These are phyloP conservation scores for Orbilia javanica DNA, from an alignment of 2,329 filamentous ascomycete species.

Conservation along the genomic window DNA sequence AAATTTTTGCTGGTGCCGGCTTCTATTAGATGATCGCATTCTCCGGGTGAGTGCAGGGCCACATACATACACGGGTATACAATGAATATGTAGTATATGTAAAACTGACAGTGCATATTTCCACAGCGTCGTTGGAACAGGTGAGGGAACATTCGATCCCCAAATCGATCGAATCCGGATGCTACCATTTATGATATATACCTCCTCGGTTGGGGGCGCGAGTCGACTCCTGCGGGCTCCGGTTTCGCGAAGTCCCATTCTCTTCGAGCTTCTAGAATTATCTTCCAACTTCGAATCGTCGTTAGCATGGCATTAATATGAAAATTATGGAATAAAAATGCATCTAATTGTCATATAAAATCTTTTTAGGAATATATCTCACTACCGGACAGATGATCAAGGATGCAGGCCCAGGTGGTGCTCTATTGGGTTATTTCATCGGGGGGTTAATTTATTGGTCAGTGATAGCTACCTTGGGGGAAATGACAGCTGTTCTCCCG, in stretches of 20 bases:
- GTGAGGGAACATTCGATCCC: background rate
- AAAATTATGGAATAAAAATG: too few relatives aligned
- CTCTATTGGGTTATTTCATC: constrained; percentile 63
- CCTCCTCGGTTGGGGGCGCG: too few relatives aligned
- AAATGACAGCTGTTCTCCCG: constrained; percentile 66
- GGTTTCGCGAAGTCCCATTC: too few relatives aligned
- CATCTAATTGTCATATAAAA: background rate
- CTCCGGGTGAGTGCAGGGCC: constrained; percentile 64
- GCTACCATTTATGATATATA: too few relatives aligned
- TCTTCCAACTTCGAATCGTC: too few relatives aligned
- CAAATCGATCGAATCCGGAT: too few relatives aligned
- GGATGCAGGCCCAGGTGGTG: constrained; percentile 64
- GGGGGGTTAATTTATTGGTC: constrained; percentile 64
- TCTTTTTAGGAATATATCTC: constrained; percentile 63
- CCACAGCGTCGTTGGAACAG: background rate
- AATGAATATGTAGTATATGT: too few relatives aligned
- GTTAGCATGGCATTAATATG: too few relatives aligned
- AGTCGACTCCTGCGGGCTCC: too few relatives aligned
- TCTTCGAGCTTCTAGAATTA: too few relatives aligned
- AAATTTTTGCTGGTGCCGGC: background rate
- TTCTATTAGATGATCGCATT: constrained; percentile 67
- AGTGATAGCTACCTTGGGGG: constrained; percentile 63
- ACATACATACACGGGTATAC: too few relatives aligned
- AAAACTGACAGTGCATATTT: background rate
- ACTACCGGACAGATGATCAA: constrained; percentile 64